These are phyloP conservation scores for Danielozyma ontarioensis DNA, from an alignment of 805 yeast species.

Conservation along the genomic window DNA sequence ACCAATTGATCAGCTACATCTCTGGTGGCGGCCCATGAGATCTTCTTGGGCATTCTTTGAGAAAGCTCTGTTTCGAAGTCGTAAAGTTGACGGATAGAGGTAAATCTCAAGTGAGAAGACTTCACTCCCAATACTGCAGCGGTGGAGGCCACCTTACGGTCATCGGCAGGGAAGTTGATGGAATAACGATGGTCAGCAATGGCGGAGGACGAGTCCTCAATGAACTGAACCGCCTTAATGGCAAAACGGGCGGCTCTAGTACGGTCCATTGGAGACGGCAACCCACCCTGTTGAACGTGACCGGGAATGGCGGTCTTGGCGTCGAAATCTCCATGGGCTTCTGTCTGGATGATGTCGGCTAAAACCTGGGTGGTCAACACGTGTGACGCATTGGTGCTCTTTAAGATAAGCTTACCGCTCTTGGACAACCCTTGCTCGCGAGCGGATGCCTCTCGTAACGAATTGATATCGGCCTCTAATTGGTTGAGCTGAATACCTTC, in stretches of 20 bases:
- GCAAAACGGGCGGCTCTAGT: slow-evolving; percentile 70
- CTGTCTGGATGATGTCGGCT: slow-evolving; percentile 65
- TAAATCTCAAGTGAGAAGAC: slow-evolving; percentile 69
- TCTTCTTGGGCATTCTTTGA: slow-evolving; percentile 81
- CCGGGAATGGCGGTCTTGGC: slow-evolving; percentile 81
- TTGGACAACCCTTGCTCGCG: slow-evolving; percentile 59
- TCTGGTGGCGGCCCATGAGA: slow-evolving; percentile 76
- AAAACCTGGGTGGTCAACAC: slow-evolving; percentile 64
- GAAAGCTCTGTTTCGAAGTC: slow-evolving; percentile 80
- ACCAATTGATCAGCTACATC: slow-evolving; percentile 81
- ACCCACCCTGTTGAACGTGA: slow-evolving; percentile 80
- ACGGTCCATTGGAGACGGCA: slow-evolving; percentile 75
- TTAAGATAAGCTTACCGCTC: slow-evolving; percentile 64
- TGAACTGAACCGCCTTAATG: slow-evolving; percentile 61
- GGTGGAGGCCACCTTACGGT: slow-evolving; percentile 39
- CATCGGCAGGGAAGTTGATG: slow-evolving; percentile 29
- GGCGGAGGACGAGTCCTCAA: slow-evolving; percentile 42
- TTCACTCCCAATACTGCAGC: slow-evolving; percentile 82
- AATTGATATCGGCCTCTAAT: slow-evolving; percentile 59
- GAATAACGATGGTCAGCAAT: slow-evolving; percentile 19
- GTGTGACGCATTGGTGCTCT: slow-evolving; percentile 62
- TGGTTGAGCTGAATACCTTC: slow-evolving; percentile 56
- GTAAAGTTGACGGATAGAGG: slow-evolving; percentile 70
- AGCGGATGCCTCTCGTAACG: slow-evolving; percentile 55
- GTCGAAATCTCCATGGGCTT: slow-evolving; percentile 62